Evolutionary conservation across 2,329 filamentous ascomycete genomes (phyloP).

Genomic region (Xylaria sp.): DNA sequence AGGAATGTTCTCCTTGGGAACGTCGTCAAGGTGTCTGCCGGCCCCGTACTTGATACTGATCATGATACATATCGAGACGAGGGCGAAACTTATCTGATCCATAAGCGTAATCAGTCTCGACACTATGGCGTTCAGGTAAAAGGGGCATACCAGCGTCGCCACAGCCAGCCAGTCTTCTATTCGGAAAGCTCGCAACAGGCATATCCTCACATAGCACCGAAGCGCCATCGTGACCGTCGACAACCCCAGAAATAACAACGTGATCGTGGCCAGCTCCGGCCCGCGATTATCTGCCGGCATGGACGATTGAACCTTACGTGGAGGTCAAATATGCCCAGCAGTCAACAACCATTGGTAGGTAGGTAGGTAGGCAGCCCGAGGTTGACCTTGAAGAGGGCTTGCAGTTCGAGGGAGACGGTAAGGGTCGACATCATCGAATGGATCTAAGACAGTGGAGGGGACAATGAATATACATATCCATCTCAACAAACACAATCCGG

Average conservation of each 20-base stretch:
- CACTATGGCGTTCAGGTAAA: neutral
- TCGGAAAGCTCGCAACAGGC: slow-evolving; percentile 29
- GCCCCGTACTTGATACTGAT: slow-evolving; percentile 27
- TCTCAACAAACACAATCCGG: neutral
- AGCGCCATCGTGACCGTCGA: slow-evolving; percentile 29
- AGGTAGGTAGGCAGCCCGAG: too few relatives aligned
- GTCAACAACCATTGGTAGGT: neutral
- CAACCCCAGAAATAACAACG: slow-evolving; percentile 22
- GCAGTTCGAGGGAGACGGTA: neutral
- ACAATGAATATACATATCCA: neutral
- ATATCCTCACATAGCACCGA: slow-evolving; percentile 33
- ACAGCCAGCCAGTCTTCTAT: slow-evolving; percentile 33
- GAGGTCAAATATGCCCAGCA: neutral
- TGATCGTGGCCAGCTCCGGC: slow-evolving; percentile 26
- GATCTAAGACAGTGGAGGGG: neutral
- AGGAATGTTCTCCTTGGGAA: slow-evolving; percentile 24
- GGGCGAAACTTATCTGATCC: slow-evolving; percentile 23
- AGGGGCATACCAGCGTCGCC: slow-evolving; percentile 27
- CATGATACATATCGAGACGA: slow-evolving; percentile 26
- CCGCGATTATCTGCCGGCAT: slow-evolving; percentile 31
- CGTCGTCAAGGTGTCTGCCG: slow-evolving; percentile 23
- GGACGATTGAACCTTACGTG: neutral
- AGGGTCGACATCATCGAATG: neutral
- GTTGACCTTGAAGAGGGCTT: neutral
- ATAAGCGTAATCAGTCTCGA: slow-evolving; percentile 13